These are phyloP conservation scores for Cercospora sp. DNA, from an alignment of 2,329 filamentous ascomycete genomes.

Conservation along the genomic window DNA sequence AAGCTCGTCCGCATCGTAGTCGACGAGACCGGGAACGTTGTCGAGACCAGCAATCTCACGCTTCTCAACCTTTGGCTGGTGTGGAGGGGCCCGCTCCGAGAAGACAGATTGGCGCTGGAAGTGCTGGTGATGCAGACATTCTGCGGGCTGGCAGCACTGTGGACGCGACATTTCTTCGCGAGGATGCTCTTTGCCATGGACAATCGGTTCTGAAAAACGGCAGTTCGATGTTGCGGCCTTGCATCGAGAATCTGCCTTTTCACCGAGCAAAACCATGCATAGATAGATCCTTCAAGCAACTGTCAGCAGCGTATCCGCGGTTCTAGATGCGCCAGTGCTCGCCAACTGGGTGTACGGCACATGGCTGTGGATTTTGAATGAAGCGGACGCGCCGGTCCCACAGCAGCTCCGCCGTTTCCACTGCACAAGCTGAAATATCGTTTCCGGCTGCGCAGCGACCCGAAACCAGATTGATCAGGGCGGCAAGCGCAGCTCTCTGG, in stretches of 20 bases:
- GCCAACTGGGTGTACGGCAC: slow-evolving; percentile 17
- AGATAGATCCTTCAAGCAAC: slow-evolving; percentile 22
- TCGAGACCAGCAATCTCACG: slow-evolving; percentile 86
- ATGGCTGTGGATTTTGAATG: slow-evolving; percentile 10
- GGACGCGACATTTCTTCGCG: slow-evolving; percentile 82
- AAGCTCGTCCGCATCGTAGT: slow-evolving; percentile 67
- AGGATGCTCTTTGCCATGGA: slow-evolving; percentile 87
- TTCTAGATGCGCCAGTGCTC: slow-evolving; percentile 14
- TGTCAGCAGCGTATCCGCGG: background rate
- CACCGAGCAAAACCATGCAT: slow-evolving; percentile 15
- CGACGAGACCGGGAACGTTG: slow-evolving; percentile 68
- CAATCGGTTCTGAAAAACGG: slow-evolving; percentile 53
- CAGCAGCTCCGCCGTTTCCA: slow-evolving; percentile 10
- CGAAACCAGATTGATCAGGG: slow-evolving; percentile 11
- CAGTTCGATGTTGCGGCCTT: slow-evolving; percentile 19
- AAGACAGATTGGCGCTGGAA: slow-evolving; percentile 78
- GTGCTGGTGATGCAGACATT: slow-evolving; percentile 75
- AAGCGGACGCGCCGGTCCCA: slow-evolving; percentile 2
- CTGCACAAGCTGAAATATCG: slow-evolving; percentile 18
- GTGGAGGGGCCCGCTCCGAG: slow-evolving; percentile 87
- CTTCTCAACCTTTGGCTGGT: slow-evolving; percentile 95
- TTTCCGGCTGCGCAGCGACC: slow-evolving; percentile 14
- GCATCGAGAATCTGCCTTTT: slow-evolving; percentile 20
- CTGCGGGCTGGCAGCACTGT: slow-evolving; percentile 78
- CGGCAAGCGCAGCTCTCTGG: slow-evolving; percentile 6